These are phyloP conservation scores for Solidago caesia DNA, from an alignment of 129 eudicot genomes.

Conservation along the genomic window DNA sequence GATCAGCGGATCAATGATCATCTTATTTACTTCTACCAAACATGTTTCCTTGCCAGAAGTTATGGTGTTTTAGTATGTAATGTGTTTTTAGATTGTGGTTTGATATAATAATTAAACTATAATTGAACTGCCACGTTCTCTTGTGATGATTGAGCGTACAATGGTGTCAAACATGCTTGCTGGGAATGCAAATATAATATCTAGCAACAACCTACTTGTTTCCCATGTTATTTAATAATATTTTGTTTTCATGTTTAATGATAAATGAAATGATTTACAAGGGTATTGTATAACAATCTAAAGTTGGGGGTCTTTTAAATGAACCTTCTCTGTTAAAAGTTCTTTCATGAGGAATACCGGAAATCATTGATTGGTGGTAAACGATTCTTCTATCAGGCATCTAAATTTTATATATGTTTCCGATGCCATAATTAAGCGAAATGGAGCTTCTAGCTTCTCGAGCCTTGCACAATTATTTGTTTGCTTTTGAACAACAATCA, in stretches of 20 bases:
- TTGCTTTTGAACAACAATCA: too few species aligned
- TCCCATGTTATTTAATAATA: background rate
- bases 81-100: conserved; percentile 13
- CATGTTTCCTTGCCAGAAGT: background rate
- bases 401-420: background rate
- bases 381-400: background rate
- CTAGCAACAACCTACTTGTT: too few species aligned
- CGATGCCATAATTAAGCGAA: background rate
- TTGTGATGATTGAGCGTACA: background rate
- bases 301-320: background rate
- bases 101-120: conserved; percentile 2
- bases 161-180: background rate
- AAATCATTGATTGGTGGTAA: background rate
- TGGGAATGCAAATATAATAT: too few species aligned
- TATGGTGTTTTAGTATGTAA: background rate
- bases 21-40: background rate
- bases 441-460: background rate
- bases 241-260: background rate
- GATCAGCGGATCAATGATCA: background rate
- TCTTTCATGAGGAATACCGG: background rate
- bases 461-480: too few species aligned
- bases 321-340: background rate
- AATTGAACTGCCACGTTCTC: background rate
- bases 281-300: background rate
- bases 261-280: background rate